Evolutionary conservation across 2,329 filamentous ascomycete species (phyloP), one percentile per base, ranked within the genome.

Genomic region (Neonectria hederae): DNA sequence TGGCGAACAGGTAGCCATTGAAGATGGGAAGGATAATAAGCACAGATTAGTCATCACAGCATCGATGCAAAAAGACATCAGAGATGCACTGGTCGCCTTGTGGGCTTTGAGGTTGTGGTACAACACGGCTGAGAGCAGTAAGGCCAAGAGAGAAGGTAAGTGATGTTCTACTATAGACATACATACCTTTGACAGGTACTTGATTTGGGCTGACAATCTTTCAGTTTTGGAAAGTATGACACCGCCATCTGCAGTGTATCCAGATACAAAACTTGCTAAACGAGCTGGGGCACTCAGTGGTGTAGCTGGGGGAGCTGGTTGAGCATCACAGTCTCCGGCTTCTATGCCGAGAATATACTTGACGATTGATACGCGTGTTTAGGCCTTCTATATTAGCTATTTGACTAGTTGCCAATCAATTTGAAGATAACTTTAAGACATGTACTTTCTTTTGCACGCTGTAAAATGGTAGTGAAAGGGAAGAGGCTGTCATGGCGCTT

Each of bases 51-150:
- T 54, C 3, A 46, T 70, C 1, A 42, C 59, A 17, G 8, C 19
- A 1, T 22, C 51, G 8, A 11, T 70, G 0, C 8, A 32, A 0
- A 26, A 52, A 38, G 26, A 28, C 1, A 40, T 43, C 2, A 59
- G 17, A n/a, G 62, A 69, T 7, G 56, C 49, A 7, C 21, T 69
- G 3, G 65, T 54, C 5, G 68, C 67, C 2, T 11, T 64, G 10
- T 69, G 68, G 67, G 45, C 45, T 0, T 48, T 69, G 35, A 64
- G 59, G n/a, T 28, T 70, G 14, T 70, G 68, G 65, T 42, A 69
- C 26, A 30, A 64, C 11, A 24, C 49, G 22, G 22, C 38, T 1
- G 46, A 54, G 5, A 19, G 17, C 14, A 55, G n/a, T 4, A 5
- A 22, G 3, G 26, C 28, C 32, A 28, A 28, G 6, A 22, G 43